Percentiles rank a stretch among this genome's conserved stretches.
These are phyloP conservation scores for Bigelowiella natans DNA, from an alignment of 78 protist genomes.

Conservation along the genomic window DNA sequence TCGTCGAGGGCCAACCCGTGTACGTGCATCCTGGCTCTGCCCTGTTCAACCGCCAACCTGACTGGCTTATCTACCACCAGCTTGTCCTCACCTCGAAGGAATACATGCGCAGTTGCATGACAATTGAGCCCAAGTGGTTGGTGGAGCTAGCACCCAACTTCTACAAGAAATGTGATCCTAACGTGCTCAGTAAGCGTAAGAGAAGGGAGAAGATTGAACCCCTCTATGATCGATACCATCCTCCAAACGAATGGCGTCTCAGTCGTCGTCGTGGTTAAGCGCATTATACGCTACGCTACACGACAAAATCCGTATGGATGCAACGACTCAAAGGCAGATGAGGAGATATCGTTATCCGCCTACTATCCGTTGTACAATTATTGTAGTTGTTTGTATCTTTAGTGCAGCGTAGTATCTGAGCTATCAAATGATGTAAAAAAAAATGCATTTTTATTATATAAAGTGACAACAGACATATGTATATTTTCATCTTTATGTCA, in stretches of 20 bases:
- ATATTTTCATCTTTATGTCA: too few relatives aligned
- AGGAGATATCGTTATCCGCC: not conserved
- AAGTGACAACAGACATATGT: too few relatives aligned
- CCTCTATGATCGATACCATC: conserved; percentile 63
- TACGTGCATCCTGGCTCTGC: conserved; percentile 89
- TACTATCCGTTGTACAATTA: not conserved
- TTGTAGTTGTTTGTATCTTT: not conserved
- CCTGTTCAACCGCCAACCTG: conserved; percentile 81
- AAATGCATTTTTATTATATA: not conserved
- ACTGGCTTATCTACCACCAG: conserved; percentile 85
- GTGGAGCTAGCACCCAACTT: conserved; percentile 83
- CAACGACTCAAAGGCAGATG: not conserved
- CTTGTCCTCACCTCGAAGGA: conserved; percentile 89
- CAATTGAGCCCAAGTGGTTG: conserved; percentile 92
- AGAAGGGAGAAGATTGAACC: conserved; percentile 82
- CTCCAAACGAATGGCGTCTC: conserved; percentile 78
- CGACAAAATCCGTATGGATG: too few relatives aligned
- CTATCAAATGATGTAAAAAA: not conserved
- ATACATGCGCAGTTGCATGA: conserved; percentile 85
- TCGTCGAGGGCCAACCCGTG: conserved; percentile 74
- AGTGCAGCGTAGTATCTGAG: not conserved
- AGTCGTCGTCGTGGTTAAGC: conserved; percentile 40
- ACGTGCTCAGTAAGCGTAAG: conserved; percentile 44
- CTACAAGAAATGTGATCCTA: conserved; percentile 68
- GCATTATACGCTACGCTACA: not conserved